phyloP scores from a whole-genome alignment of 352 stramenopile genomes.

The Globisporangium middletonii region DNA sequence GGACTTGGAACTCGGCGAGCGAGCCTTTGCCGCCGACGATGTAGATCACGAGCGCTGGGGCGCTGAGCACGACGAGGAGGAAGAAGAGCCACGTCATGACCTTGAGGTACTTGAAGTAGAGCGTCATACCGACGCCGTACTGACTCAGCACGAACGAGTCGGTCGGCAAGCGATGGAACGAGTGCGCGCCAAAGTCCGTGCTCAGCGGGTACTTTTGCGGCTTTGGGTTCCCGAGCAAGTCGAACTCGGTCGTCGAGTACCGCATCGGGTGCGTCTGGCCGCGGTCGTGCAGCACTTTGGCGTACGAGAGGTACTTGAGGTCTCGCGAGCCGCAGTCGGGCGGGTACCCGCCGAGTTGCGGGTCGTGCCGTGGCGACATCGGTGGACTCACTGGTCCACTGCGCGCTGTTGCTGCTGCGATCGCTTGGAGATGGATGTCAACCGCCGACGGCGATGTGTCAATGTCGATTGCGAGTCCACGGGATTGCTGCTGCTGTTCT shows the following conservation, averaged over 20 bases:
- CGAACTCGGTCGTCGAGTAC: constrained; percentile 49
- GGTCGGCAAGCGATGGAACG: constrained; percentile 66
- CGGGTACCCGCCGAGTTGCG: constrained; percentile 61
- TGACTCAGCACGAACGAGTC: constrained; percentile 74
- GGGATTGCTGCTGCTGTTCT: too few relatives aligned
- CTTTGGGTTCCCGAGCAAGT: constrained; percentile 46
- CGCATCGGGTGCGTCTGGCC: constrained; percentile 71
- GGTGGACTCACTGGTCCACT: constrained; percentile 1
- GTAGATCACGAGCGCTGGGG: constrained; percentile 54
- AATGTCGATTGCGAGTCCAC: too few relatives aligned
- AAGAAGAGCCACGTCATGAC: constrained; percentile 82
- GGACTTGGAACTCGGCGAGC: constrained; percentile 46
- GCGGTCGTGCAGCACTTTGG: constrained; percentile 66
- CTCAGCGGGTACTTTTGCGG: constrained; percentile 50
- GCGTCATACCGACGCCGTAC: constrained; percentile 65
- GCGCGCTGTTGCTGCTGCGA: background rate
- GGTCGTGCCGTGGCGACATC: constrained; percentile 42
- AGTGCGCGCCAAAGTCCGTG: constrained; percentile 74
- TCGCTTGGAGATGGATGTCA: background rate
- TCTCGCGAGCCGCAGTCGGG: constrained; percentile 68
- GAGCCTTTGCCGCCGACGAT: constrained; percentile 56
- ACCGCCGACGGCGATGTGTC: too few relatives aligned
- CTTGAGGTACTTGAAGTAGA: constrained; percentile 88
- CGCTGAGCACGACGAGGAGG: constrained; percentile 59
- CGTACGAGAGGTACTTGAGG: constrained; percentile 76